phyloP scores from a whole-genome alignment of 495 filamentous ascomycete species.

The Penicillium samsonianum region DNA sequence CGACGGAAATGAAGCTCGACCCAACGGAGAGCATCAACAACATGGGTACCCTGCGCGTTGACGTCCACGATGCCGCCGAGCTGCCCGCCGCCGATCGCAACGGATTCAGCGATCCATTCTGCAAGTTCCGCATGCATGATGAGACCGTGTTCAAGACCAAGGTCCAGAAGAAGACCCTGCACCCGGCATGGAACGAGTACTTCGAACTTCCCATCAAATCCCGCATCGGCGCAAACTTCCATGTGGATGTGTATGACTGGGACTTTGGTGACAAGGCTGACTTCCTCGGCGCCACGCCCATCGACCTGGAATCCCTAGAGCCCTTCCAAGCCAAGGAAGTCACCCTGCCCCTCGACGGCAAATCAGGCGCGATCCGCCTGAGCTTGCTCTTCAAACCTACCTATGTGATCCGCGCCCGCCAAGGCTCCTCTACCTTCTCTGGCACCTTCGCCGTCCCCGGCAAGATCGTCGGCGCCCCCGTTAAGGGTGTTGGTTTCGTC shows the following conservation, averaged over 20 bases:
- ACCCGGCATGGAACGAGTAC: conserved; percentile 92
- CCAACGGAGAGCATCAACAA: conserved; percentile 98
- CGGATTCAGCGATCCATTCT: conserved; percentile 94
- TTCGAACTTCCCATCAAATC: conserved; percentile 84
- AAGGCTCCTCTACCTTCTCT: conserved; percentile 90
- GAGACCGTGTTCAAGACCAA: conserved; percentile 90
- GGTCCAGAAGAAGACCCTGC: conserved; percentile 92
- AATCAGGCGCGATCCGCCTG: conserved; percentile 79
- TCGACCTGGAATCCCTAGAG: conserved; percentile 79
- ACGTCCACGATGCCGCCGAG: conserved; percentile 84
- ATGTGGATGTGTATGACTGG: conserved; percentile 87
- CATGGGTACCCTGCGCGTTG: conserved; percentile 87
- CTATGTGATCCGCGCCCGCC: conserved; percentile 83
- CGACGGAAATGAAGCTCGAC: conserved; percentile 89
- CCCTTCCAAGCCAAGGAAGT: conserved; percentile 78
- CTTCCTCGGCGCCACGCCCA: conserved; percentile 72
- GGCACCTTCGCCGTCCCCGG: conserved; percentile 91
- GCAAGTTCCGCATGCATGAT: conserved; percentile 87
- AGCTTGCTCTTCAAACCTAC: conserved; percentile 90
- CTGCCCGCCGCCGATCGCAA: conserved; percentile 93
- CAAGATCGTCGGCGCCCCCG: conserved; percentile 87
- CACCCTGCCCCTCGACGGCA: conserved; percentile 78
- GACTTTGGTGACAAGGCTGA: conserved; percentile 92
- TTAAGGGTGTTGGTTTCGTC: conserved; percentile 84
- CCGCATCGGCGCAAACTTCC: conserved; percentile 82